These are phyloP conservation scores for Xylaria sp. DNA, from an alignment of 2,329 filamentous ascomycete species.

Conservation along the genomic window DNA sequence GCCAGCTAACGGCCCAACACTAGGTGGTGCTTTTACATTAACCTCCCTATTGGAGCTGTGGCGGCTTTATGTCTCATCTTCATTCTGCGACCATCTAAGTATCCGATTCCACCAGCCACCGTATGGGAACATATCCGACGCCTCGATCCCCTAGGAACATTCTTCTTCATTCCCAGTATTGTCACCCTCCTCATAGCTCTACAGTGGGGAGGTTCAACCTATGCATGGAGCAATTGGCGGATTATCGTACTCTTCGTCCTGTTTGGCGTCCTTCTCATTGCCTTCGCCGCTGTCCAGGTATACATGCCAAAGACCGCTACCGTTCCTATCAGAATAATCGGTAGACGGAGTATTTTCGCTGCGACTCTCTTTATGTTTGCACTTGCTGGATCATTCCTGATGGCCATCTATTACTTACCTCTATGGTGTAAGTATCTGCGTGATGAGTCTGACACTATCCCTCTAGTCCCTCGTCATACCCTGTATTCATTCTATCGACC, in stretches of 20 bases:
- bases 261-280: constrained; percentile 57
- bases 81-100: constrained; percentile 57
- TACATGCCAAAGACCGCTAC: constrained; percentile 66
- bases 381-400: constrained; percentile 59
- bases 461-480: not conserved
- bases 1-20: constrained; percentile 31
- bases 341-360: constrained; percentile 63
- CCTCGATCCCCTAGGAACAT: constrained; percentile 66
- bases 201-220: constrained; percentile 66
- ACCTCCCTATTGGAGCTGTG: constrained; percentile 65
- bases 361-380: constrained; percentile 50
- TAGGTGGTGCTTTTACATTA: constrained; percentile 68
- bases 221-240: constrained; percentile 63
- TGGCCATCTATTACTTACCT: constrained; percentile 64
- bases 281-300: constrained; percentile 63
- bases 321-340: constrained; percentile 64
- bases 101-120: constrained; percentile 36
- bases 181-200: constrained; percentile 70
- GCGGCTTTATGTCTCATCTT: constrained; percentile 61
- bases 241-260: constrained; percentile 65
- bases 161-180: constrained; percentile 68
- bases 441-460: not conserved
- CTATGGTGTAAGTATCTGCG: constrained; percentile 58
- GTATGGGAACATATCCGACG: constrained; percentile 59
- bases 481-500: not conserved